phyloP scores from a whole-genome alignment of 805 yeast species.

The Hanseniaspora singularis region DNA sequence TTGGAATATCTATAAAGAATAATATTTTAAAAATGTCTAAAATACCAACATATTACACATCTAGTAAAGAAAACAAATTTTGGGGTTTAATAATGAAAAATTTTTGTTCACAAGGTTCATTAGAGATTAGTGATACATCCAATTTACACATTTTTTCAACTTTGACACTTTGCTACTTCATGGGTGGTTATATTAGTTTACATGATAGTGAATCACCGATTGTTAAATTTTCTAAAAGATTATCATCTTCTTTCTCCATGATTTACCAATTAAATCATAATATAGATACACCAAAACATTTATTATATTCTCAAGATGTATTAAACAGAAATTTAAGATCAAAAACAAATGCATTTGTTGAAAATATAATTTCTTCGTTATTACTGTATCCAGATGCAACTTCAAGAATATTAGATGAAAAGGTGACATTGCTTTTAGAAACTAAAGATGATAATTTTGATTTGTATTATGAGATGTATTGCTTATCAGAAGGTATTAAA shows the following conservation, averaged over 20 bases:
- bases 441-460: conserved; percentile 17
- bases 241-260: not conserved
- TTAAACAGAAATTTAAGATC: conserved; percentile 19
- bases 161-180: not conserved
- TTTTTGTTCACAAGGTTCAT: not conserved
- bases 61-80: conserved; percentile 12
- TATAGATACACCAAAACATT: conserved; percentile 14
- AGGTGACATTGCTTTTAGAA: not conserved
- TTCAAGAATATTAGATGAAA: conserved; percentile 22
- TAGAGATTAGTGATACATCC: conserved; percentile 13
- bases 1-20: conserved; percentile 1
- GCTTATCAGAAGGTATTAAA: conserved; percentile 31
- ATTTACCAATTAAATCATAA: conserved; percentile 8
- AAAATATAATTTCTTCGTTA: conserved; percentile 25
- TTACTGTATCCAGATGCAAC: conserved; percentile 27
- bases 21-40: conserved; percentile 10
- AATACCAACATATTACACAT: conserved; percentile 2
- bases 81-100: conserved; percentile 13
- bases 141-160: conserved; percentile 3
- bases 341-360: conserved; percentile 22
- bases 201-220: conserved; percentile 2
- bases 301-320: conserved; percentile 14
- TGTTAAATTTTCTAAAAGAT: conserved; percentile 7
- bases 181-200: conserved; percentile 2
- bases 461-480: conserved; percentile 23